Base-by-base conservation (phyloP, 2,329 filamentous ascomycete species). In the Clonostachys rhizophaga region DNA sequence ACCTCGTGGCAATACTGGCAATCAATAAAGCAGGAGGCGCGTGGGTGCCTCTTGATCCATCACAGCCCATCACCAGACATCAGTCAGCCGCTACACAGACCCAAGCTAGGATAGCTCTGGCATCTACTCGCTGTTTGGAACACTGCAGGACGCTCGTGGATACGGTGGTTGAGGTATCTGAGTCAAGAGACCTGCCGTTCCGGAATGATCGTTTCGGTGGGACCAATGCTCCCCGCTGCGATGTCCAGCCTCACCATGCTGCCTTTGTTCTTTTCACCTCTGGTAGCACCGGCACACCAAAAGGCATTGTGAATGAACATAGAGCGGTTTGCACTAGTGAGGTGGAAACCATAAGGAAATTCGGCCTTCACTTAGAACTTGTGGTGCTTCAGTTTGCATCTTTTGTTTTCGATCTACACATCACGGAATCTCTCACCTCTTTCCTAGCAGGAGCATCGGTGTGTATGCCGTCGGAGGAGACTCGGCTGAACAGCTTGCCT, bases 1-100 rank as follows among this genome's bases (percentile, higher is more conserved):
- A 54, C 1, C 44, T 58, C 14, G 55, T 67, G 2, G 58, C 60
- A 1, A 60, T 66, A 48, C 44, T 69, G 12, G 62, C 52, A 5
- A 55, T 67, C 20, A 45, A 49, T 7, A 51, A 51, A 40, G 42
- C 39, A 14, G 50, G 50, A 5, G 47, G 41, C 6, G 45, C 47
- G 5, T 49, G 35, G 36, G 47, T 49, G 12, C 47, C 47, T 2
- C 20, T 49, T 16, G 50, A 51, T 17, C 45, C 50, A 5, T 42
- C 44, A 10, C 44, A 51, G 14, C 49, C 47, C n/a, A 14, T 4
- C 8, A 39, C 33, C 11, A 39, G 43, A 2, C 35, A 33, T n/a
- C 40, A 33, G 3, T 24, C n/a, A 8, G 48, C 42, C 3, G 3
- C n/a, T 18, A 34, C 14, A 6, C 16, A 48, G 14, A 45, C 43